phyloP scores from a whole-genome alignment of 2,329 filamentous ascomycete species.

The Aulographum hederae region DNA sequence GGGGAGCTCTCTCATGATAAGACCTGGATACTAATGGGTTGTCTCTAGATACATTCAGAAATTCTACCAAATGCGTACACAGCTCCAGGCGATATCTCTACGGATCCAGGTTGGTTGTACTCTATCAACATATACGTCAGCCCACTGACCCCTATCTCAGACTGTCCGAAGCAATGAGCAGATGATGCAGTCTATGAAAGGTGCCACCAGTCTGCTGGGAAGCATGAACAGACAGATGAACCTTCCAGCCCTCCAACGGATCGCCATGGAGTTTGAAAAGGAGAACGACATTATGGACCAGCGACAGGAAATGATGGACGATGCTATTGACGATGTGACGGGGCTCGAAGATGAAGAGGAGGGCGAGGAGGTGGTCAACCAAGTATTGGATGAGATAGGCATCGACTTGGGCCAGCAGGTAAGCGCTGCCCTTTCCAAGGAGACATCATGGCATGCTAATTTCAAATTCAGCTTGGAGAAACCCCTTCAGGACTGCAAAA shows the following conservation, averaged over 20 bases:
- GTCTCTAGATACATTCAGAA: constrained; percentile 71
- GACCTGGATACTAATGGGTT: no score
- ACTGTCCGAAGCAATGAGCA: constrained; percentile 97
- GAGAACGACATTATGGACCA: constrained; percentile 99
- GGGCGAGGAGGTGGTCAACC: constrained; percentile 89
- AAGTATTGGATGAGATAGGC: constrained; percentile 91
- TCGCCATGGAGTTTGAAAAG: constrained; percentile 97
- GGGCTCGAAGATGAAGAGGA: constrained; percentile 85
- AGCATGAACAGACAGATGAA: constrained; percentile 99
- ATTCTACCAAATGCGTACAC: constrained; percentile 96
- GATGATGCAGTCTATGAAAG: constrained; percentile 99
- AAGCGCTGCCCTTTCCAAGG: constrained; percentile 22
- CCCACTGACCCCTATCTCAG: constrained; percentile 26
- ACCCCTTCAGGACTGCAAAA: constrained; percentile 73
- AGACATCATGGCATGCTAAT: neutral
- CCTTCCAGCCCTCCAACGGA: constrained; percentile 80
- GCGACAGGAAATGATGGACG: constrained; percentile 98
- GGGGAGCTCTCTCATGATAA: no score
- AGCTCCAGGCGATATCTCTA: constrained; percentile 87
- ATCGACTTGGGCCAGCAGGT: constrained; percentile 82
- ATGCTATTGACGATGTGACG: constrained; percentile 92
- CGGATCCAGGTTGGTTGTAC: constrained; percentile 60
- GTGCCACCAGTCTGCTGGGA: constrained; percentile 76
- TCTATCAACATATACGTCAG: neutral
- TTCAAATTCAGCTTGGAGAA: constrained; percentile 55